phyloP scores from a whole-genome alignment of 2,329 filamentous ascomycete species.

The Penicillium palitans region DNA sequence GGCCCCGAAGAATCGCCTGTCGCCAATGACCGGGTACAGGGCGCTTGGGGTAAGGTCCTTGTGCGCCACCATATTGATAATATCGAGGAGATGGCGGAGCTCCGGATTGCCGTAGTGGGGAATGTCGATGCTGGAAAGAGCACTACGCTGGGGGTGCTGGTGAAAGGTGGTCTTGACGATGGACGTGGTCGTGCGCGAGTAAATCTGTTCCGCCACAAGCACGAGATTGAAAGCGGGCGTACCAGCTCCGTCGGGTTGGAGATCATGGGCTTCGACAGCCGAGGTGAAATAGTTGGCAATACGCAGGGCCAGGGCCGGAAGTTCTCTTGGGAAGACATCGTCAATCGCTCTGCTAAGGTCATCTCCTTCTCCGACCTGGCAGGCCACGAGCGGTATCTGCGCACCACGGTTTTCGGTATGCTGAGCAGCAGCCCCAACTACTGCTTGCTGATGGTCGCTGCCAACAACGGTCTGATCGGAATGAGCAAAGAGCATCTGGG shows the following conservation, averaged over 20 bases:
- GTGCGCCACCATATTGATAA: conserved; percentile 71
- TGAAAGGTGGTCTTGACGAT: conserved; percentile 93
- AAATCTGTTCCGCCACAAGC: conserved; percentile 95
- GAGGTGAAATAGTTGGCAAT: conserved; percentile 77
- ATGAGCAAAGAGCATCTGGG: conserved; percentile 99
- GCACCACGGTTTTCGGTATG: conserved; percentile 94
- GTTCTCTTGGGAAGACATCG: conserved; percentile 97
- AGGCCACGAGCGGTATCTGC: conserved; percentile 90
- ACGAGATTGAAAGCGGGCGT: conserved; percentile 92
- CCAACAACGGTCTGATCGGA: conserved; percentile 93
- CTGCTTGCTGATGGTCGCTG: conserved; percentile 96
- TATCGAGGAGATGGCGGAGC: conserved; percentile 89
- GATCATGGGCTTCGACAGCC: conserved; percentile 94
- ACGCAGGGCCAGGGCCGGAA: conserved; percentile 82
- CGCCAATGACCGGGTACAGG: conserved; percentile 65
- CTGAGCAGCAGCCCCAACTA: conserved; percentile 95
- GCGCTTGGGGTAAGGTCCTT: conserved; percentile 81
- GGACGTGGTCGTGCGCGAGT: conserved; percentile 90
- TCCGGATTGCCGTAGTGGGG: conserved; percentile 91
- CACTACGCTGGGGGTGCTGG: conserved; percentile 90
- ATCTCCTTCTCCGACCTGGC: conserved; percentile 95
- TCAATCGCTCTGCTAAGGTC: conserved; percentile 89
- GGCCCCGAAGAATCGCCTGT: conserved; percentile 70
- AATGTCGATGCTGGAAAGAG: conserved; percentile 98
- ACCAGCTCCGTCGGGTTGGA: conserved; percentile 98